Base-by-base conservation (phyloP, 495 filamentous ascomycete genomes). In the Aspergillus avenaceus region DNA sequence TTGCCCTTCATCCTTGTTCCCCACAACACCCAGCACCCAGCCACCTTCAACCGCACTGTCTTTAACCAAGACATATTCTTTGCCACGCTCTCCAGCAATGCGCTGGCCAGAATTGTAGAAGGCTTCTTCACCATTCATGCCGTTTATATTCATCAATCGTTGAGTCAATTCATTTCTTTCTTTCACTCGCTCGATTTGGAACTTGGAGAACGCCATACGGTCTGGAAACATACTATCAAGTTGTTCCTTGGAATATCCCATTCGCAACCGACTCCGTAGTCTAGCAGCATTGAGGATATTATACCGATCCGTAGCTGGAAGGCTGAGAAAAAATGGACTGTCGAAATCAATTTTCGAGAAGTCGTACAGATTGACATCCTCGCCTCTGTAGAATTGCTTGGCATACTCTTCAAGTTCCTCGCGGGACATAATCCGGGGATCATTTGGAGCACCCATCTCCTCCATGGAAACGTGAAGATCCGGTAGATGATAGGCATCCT, bases 261-360 rank as follows among this genome's bases (percentile, higher is more conserved):
- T 97, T 43, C 93, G 79, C 52, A 98, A 71, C 27, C 93, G 75
- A 58, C 88, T 93, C 47, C 93, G 77, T 43, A 97, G 63, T 50
- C 93, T 75, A 0, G 95, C 93, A 0, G 95, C 92, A 60, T 97
- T 97, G 12, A 98, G 67, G 38, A 98, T 98, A 53, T 97, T 97
- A 69, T 98, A 97, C 18, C 92, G 84, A 73, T 98, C 93, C 2
- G 82, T 86, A 7, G 89, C 81, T 1, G 93, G 93, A 36, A 98
- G 69, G 61, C 88, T 95, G 61, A 84, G 76, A 66, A 98, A 98
- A 68, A 98, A 97, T 13, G 88, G 79, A 45, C 89, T 85, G 55
- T 96, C 87, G 56, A 97, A 98, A 67, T 98, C 95, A 49, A 98
- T 98, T 65, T 97, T 97, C 49, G 87, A 91, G 55, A 97, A 97